Base-by-base conservation (phyloP, 805 yeast genomes). In the Diddensiella caesifluorescens region DNA sequence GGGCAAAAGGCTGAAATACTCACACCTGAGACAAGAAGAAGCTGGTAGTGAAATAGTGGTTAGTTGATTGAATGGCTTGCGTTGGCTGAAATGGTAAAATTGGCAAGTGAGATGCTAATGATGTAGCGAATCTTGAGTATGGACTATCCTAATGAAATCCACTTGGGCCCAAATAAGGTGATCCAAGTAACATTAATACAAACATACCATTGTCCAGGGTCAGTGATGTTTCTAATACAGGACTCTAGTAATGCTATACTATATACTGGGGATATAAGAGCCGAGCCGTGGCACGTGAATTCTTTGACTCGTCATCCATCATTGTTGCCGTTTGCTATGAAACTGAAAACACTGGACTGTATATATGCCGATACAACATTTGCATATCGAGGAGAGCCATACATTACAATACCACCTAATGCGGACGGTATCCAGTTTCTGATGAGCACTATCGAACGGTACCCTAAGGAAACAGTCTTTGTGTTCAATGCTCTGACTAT, bases 201-300 rank as follows among this genome's bases (percentile, higher is more conserved):
- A 4, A 68, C 78, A 0, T 68, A 76, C 51, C 84, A 78, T 49
- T 78, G 83, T 51, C 75, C 80, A 9, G 83, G 83, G 3, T 66
- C 80, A 3, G 64, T 67, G 2, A 74, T 77, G 78, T 71, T 73
- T 43, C 62, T 78, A 22, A 43, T 78, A 1, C 73, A 72, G 45
- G 57, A 57, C 12, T 29, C 38, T 10, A 29, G 38, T 10, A 43
- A 45, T 6, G 54, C 74, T 0, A 69, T 77, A 1, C 60, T 78
- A 5, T 61, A 68, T 22, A 77, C 83, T 0, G 83, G 83, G 2
- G 83, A 78, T 51, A 42, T 75, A 6, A 59, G 81, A 21, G 79
- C 79, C 4, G 83, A 78, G 52, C 35, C 47, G 1, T 73, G 77
- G 75, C 75, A 77, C 71, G 55, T 68, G 1, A 61, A 67, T 13